These are phyloP conservation scores for Malbranchea cinnamomea DNA, from an alignment of 2,329 filamentous ascomycete genomes.

Conservation along the genomic window DNA sequence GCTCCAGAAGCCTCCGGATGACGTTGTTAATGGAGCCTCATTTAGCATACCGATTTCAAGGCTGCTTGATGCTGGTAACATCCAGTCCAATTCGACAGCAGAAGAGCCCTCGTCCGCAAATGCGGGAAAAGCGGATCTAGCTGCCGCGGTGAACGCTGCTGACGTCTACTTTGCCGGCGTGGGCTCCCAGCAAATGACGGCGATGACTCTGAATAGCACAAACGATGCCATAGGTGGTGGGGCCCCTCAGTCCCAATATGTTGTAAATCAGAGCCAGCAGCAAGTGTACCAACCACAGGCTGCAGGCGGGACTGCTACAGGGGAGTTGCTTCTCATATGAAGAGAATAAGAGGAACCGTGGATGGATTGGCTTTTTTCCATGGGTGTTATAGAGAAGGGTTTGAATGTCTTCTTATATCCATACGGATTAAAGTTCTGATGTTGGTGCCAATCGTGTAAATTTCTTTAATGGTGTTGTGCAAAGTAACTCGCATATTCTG, in stretches of 20 bases:
- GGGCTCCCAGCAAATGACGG: slow-evolving; percentile 57
- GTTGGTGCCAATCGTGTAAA: no score
- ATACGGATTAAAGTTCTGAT: no score
- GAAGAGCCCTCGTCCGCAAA: slow-evolving; percentile 11
- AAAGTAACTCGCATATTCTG: no score
- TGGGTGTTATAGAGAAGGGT: no score
- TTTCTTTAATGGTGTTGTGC: no score
- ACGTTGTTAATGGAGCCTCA: slow-evolving; percentile 22
- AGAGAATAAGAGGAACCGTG: no score
- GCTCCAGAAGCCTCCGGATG: slow-evolving; percentile 53
- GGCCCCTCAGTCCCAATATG: slow-evolving; percentile 36
- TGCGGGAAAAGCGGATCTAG: slow-evolving; percentile 36
- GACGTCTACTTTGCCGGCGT: slow-evolving; percentile 79
- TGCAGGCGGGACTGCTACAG: slow-evolving; percentile 49
- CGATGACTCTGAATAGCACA: slow-evolving; percentile 51
- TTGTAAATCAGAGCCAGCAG: slow-evolving; percentile 73
- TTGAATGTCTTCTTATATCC: no score
- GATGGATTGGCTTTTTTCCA: no score
- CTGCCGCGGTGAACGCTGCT: slow-evolving; percentile 64
- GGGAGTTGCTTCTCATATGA: slow-evolving; percentile 44
- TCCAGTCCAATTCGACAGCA: slow-evolving; percentile 16
- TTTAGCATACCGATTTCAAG: slow-evolving; percentile 13
- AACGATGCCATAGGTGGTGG: slow-evolving; percentile 40
- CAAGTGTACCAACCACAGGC: slow-evolving; percentile 57
- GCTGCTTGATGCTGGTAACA: slow-evolving; percentile 31